Evolutionary conservation across 2,329 filamentous ascomycete genomes (phyloP), one percentile per base, ranked within the genome.

Genomic region (Knufia petricola): DNA sequence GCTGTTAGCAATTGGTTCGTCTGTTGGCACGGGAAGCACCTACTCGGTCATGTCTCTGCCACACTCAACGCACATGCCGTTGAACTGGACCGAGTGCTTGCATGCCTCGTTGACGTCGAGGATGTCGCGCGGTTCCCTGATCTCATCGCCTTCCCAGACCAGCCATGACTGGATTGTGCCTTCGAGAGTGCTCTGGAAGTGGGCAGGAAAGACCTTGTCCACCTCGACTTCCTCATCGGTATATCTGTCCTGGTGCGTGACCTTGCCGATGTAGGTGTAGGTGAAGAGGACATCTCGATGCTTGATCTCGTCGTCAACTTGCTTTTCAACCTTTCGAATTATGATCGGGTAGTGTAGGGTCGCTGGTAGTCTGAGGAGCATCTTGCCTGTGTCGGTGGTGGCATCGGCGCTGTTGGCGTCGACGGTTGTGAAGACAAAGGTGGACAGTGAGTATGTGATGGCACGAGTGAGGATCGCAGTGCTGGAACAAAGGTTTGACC

Each of bases 31-130:
- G 50, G 36, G 19, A 40, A 26, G 17, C 34, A 63, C 73, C 55
- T 69, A 78, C 75, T 87, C 82, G 48, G 87, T 95, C 88, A 98
- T 95, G 68, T 96, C 89, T 67, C 90, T 87, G 55, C 92, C 92
- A 67, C 92, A 98, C 53, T 89, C 78, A 51, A 82, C 87, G 69
- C 92, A 98, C 57, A 98, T 77, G 38, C 89, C 89, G 49, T 85
- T 84, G 62, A 87, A 95, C 66, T 96, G 90, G 34, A 94, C 77
- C 59, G 90, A 85, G 68, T 98, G 92, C 24, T 84, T 78, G 67
- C 92, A 98, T 49, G 85, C 81, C 70, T 98, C 92, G 60, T 95
- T 85, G 47, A 98, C 84, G 52, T 87, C 82, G 51, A 88, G 78
- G 53, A 84, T 66, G 19, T 72, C 67, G 60, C 58, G 71, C 67